Conservation (phyloP, 495 filamentous ascomycete genomes). For the Xylaria longipes region DNA sequence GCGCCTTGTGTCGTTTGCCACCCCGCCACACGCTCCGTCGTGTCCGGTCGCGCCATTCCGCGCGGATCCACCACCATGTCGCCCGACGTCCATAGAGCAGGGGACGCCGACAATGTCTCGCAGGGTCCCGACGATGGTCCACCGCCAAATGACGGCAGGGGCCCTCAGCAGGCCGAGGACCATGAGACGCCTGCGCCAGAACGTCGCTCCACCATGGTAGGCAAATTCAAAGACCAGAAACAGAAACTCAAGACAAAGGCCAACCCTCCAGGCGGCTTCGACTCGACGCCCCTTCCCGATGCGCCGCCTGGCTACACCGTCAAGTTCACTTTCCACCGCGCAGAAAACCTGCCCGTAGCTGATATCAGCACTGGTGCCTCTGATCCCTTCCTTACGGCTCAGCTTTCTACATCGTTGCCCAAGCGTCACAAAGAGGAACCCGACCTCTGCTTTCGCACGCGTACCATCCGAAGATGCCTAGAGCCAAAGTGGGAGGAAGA, state of each 20-base stretch:
- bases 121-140: slow-evolving; percentile 26
- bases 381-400: slow-evolving; percentile 82
- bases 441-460: slow-evolving; percentile 71
- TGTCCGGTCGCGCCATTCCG: slow-evolving; percentile 3
- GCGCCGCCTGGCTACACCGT: slow-evolving; percentile 80
- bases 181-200: slow-evolving; percentile 14
- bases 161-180: slow-evolving; percentile 19
- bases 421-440: slow-evolving; percentile 83
- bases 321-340: slow-evolving; percentile 83
- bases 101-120: slow-evolving; percentile 30
- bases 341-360: slow-evolving; percentile 77
- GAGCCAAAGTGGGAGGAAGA: slow-evolving; percentile 82
- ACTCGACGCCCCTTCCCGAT: slow-evolving; percentile 75
- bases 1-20: not conserved
- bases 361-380: slow-evolving; percentile 79
- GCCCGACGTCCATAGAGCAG: slow-evolving; percentile 23
- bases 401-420: slow-evolving; percentile 65
- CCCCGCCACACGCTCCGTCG: slow-evolving; percentile 2
- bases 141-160: slow-evolving; percentile 20
- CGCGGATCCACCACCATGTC: not conserved
- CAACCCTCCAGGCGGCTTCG: slow-evolving; percentile 79
- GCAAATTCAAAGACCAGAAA: slow-evolving; percentile 62
- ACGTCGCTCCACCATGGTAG: slow-evolving; percentile 37
- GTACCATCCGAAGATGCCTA: slow-evolving; percentile 70
- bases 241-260: slow-evolving; percentile 64